Conservation (phyloP, 2,329 filamentous ascomycete species). For the Paraconiothyrium brasiliense region DNA sequence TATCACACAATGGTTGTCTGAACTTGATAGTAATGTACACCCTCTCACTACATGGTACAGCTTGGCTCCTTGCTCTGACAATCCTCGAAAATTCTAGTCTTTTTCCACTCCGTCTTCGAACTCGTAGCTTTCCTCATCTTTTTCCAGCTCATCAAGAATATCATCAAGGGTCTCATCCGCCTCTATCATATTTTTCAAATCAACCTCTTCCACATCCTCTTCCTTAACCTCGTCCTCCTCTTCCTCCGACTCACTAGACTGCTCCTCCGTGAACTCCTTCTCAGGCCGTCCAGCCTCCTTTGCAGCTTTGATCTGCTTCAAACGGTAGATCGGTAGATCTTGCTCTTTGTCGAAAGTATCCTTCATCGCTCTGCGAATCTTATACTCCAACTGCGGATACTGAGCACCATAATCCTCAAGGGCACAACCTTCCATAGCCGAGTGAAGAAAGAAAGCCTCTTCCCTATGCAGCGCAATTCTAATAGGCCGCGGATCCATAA, state of each 20-base stretch:
- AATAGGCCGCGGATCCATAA: neutral
- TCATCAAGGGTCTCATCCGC: too few species aligned
- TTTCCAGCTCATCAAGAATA: neutral
- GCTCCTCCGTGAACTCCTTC: neutral
- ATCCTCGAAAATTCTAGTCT: too few species aligned
- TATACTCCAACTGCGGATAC: conserved; percentile 3
- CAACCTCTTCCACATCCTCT: neutral
- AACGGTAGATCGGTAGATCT: conserved; percentile 7
- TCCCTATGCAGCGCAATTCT: conserved; percentile 1
- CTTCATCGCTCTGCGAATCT: conserved; percentile 7
- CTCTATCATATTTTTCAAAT: too few species aligned
- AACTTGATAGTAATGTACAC: too few species aligned
- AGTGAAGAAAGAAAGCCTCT: conserved; percentile 1
- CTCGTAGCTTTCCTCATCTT: neutral
- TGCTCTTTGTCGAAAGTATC: neutral
- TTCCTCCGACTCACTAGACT: conserved; percentile 1
- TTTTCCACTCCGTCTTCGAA: too few species aligned
- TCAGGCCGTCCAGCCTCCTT: neutral
- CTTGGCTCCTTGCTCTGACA: too few species aligned
- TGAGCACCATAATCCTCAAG: neutral
- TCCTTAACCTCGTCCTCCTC: neutral
- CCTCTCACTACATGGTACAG: too few species aligned
- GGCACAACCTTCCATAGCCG: neutral
- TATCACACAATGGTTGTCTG: too few species aligned
- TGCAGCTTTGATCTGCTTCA: neutral